Evolutionary conservation across 1,284 basidiomycete genomes (phyloP), one percentile per base, ranked within the genome.

Genomic region (Inonotus hispidus): DNA sequence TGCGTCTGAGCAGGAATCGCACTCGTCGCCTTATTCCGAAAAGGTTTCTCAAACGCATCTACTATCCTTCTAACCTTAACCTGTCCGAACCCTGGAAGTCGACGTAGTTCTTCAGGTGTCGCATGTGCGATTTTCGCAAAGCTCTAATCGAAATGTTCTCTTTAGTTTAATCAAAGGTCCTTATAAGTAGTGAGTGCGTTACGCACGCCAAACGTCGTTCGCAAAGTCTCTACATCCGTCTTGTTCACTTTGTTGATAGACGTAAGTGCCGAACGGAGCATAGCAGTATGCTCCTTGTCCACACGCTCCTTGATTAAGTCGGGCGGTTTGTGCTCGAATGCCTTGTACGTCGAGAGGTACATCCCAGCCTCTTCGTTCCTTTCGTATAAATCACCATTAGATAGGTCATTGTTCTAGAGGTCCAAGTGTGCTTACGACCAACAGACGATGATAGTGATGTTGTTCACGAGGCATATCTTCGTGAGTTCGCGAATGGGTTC

Each of bases 161-260:
- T 55, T 47, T 46, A 58, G 63, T 4, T 58, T 49, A 41, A 43
- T 6, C 56, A 62, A 3, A 45, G 38, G 25, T 27, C 21, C 27
- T 11, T 58, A 45, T 37, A 23, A 32, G 39, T 23, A 19, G 57
- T n/a, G 4, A 49, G 13, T 35, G 49, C 45, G n/a, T 10, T 45
- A 79, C 89, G 65, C 75, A 97, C 95, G 19, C 95, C 95, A 69
- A 96, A 90, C n/a, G 92, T 88, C 0, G 90, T 88, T n/a, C 91
- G 82, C 27, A 99, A 76, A 0, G 95, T 97, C 72, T 95, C 87
- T 0, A 96, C 94, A 69, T 99, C 97, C 0, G 96, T 98, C 78
- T 96, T 98, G 76, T 99, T 99, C 61, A 99, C 90, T 67, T 93
- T 95, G 68, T 85, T 89, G 65, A 98, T 91, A 66, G 85, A 88